Conservation (phyloP, 371 early-diverging fungal species). For the Rhizopus stolonifer region DNA sequence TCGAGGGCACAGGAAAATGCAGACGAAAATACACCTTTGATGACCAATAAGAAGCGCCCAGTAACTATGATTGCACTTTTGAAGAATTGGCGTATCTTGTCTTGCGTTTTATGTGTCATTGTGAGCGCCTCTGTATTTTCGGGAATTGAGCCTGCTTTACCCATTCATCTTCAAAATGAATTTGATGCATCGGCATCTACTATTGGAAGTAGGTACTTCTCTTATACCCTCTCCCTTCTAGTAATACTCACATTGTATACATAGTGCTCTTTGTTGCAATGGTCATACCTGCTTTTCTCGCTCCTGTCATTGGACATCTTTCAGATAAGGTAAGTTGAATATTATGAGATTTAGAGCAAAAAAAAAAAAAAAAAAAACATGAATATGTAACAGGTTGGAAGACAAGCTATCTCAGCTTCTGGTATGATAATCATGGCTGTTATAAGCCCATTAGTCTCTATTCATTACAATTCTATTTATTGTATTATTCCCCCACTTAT, state of each 20-base stretch:
- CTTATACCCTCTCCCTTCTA: no score
- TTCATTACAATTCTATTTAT: constrained; percentile 39
- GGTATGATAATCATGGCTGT: constrained; percentile 55
- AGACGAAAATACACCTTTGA: constrained; percentile 17
- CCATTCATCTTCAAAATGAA: constrained; percentile 51
- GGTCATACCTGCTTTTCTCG: constrained; percentile 62
- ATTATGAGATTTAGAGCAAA: no score
- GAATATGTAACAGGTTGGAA: constrained; percentile 30
- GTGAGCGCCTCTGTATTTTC: constrained; percentile 62
- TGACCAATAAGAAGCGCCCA: constrained; percentile 12
- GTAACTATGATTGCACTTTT: constrained; percentile 53
- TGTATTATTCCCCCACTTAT: constrained; percentile 52
- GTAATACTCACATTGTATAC: not conserved
- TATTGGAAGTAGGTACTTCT: constrained; percentile 44
- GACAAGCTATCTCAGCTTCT: constrained; percentile 46
- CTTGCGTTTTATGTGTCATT: constrained; percentile 51
- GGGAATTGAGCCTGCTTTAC: constrained; percentile 66
- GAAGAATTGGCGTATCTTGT: constrained; percentile 55
- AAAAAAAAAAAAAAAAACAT: no score
- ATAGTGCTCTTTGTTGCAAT: constrained; percentile 59
- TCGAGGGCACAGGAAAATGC: constrained; percentile 28
- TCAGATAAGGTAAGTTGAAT: constrained; percentile 55
- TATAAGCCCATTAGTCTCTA: constrained; percentile 47
- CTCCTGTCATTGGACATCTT: constrained; percentile 59
- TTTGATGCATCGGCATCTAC: constrained; percentile 47